Conservation (phyloP, 2,329 filamentous ascomycete species). For the Cercospora brassicicola region DNA sequence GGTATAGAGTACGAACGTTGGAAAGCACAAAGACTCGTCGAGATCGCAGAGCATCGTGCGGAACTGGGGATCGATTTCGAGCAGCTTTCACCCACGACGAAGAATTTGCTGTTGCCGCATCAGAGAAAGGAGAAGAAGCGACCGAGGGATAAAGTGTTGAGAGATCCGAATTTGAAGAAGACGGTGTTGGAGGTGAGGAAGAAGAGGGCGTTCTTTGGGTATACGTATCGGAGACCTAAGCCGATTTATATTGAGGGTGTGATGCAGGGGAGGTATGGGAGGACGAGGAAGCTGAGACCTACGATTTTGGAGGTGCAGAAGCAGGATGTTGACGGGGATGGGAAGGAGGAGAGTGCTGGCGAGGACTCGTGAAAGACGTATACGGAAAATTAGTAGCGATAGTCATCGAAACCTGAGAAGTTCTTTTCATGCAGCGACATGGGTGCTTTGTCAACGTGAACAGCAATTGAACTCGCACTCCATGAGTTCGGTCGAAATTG, state of each 20-base stretch:
- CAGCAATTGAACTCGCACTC: neutral
- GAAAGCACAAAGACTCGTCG: constrained; percentile 32
- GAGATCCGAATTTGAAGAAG: constrained; percentile 67
- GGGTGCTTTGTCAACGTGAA: neutral
- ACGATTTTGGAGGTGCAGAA: constrained; percentile 30
- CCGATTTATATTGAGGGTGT: constrained; percentile 25
- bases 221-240: constrained; percentile 67
- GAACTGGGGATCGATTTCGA: constrained; percentile 19
- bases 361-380: neutral
- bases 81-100: neutral
- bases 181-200: constrained; percentile 78
- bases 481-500: neutral
- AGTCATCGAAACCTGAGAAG: neutral
- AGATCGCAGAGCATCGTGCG: constrained; percentile 29
- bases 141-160: constrained; percentile 78
- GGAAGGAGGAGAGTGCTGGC: neutral
- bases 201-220: constrained; percentile 81
- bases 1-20: constrained; percentile 35
- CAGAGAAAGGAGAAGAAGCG: constrained; percentile 68
- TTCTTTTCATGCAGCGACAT: neutral
- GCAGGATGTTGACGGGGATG: constrained; percentile 7
- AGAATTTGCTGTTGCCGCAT: neutral
- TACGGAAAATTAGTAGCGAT: neutral
- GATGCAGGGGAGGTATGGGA: constrained; percentile 15
- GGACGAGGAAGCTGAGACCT: constrained; percentile 24